phyloP scores from a whole-genome alignment of 495 filamentous ascomycete genomes.

The Aspergillus homomorphus region DNA sequence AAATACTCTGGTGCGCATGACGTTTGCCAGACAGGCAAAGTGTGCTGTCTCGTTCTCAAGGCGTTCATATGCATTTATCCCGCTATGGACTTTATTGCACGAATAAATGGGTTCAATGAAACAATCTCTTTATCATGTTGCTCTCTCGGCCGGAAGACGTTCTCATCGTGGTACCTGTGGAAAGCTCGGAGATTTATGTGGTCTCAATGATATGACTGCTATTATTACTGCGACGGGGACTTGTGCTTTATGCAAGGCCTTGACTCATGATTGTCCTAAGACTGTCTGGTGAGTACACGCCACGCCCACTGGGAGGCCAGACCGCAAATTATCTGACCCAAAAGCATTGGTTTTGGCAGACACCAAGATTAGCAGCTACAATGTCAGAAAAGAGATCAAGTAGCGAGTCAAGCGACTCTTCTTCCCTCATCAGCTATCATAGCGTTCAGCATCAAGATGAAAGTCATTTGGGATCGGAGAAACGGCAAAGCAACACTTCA shows the following conservation, averaged over 20 bases:
- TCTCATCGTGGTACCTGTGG: no score
- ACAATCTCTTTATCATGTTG: constrained; percentile 1
- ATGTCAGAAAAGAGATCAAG: constrained; percentile 2
- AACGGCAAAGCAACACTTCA: constrained; percentile 1
- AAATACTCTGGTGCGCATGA: background rate
- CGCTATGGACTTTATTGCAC: background rate
- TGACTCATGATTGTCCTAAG: background rate
- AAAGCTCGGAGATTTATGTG: background rate
- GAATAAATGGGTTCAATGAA: background rate
- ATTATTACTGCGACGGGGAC: background rate
- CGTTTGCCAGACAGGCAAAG: background rate
- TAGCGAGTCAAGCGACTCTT: background rate
- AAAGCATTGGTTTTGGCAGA: background rate
- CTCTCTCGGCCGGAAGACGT: background rate
- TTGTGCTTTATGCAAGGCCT: background rate
- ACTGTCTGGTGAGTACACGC: background rate
- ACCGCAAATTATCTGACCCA: background rate
- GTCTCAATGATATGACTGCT: background rate
- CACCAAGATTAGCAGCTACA: background rate
- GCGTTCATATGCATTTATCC: background rate
- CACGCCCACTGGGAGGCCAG: background rate
- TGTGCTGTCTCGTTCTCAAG: background rate
- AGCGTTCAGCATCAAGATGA: background rate
- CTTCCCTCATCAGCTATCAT: constrained; percentile 1
- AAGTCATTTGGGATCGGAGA: background rate